A percentile compares a stretch with the other conserved stretches of the same genome.
Evolutionary conservation across 2,329 filamentous ascomycete genomes (phyloP).

Genomic region (Aspergillus niger): DNA sequence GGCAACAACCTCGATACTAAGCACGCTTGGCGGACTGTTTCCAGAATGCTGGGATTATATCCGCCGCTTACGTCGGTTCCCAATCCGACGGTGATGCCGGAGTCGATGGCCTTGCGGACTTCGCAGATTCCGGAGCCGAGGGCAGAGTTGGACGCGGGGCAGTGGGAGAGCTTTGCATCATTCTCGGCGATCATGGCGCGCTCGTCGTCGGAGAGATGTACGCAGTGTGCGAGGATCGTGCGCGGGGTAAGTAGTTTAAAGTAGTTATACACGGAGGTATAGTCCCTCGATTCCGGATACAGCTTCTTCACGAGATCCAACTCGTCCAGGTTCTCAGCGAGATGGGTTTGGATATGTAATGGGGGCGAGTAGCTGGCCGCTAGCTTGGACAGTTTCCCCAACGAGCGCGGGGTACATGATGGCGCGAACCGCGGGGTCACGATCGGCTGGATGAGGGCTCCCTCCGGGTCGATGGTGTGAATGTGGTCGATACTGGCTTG

Average conservation of each 20-base stretch:
- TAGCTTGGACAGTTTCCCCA: constrained; percentile 65
- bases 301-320: constrained; percentile 67
- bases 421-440: constrained; percentile 71
- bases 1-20: constrained; percentile 73
- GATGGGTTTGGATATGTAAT: constrained; percentile 74
- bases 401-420: constrained; percentile 54
- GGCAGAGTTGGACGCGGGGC: constrained; percentile 81
- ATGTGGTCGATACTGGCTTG: constrained; percentile 67
- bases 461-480: constrained; percentile 64
- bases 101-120: constrained; percentile 72
- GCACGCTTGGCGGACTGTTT: constrained; percentile 78
- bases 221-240: constrained; percentile 82
- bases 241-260: constrained; percentile 67
- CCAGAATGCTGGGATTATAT: constrained; percentile 77
- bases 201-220: constrained; percentile 73
- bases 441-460: constrained; percentile 69
- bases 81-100: constrained; percentile 76
- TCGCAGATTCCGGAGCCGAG: constrained; percentile 77
- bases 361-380: constrained; percentile 65
- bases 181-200: constrained; percentile 62
- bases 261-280: constrained; percentile 77
- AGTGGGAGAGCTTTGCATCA: constrained; percentile 73
- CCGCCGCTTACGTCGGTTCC: constrained; percentile 92
- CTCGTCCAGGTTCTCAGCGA: constrained; percentile 80
- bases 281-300: constrained; percentile 67